Evolutionary conservation across 2,329 filamentous ascomycete genomes (phyloP), one percentile per base, ranked within the genome.

Genomic region (Neonectria coccinea): DNA sequence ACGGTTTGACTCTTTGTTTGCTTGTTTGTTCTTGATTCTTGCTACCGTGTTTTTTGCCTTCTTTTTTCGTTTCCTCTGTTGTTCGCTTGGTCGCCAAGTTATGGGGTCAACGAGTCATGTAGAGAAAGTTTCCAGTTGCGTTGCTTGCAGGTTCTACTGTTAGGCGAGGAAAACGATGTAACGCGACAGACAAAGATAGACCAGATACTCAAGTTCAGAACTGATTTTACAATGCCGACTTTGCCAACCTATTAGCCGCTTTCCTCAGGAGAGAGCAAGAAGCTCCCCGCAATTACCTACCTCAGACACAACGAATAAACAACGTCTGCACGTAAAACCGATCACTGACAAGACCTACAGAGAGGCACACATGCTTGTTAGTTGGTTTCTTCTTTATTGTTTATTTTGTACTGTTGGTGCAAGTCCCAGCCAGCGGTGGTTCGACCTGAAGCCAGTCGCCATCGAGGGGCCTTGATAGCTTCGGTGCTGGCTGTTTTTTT

Each of bases 401-500:
- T 33, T 51, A 47, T 60, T 51, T 55, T 56, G 31, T 54, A 51
- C 55, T 62, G 48, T 58, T 56, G 31, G 51, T 44, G 47, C 41
- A 55, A 65, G 47, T 61, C 27, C 39, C 62, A 65, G 47, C 56
- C 57, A 65, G 53, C 56, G 44, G 25, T 58, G 5, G 14, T 54
- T 45, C 33, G 31, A 44, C 58, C 61, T 51, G 48, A 54, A 62
- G 58, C 59, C 47, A 63, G 27, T 55, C 50, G 50, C 59, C 50
- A n/a, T n/a, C 55, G 27, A n/a, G 12, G 5, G 50, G 50, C 27
- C 33, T 48, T 62, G 42, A 47, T 62, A 65, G 59, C 58, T 59
- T 59, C 44, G 41, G 55, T 56, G 55, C 59, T 56, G 58, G 45
- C 25, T 25, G 25, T 62, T 41, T 59, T 42, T 42, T 47, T 65